Base-by-base conservation (phyloP, 2,329 filamentous ascomycete genomes). In the Juglanconis juglandina region DNA sequence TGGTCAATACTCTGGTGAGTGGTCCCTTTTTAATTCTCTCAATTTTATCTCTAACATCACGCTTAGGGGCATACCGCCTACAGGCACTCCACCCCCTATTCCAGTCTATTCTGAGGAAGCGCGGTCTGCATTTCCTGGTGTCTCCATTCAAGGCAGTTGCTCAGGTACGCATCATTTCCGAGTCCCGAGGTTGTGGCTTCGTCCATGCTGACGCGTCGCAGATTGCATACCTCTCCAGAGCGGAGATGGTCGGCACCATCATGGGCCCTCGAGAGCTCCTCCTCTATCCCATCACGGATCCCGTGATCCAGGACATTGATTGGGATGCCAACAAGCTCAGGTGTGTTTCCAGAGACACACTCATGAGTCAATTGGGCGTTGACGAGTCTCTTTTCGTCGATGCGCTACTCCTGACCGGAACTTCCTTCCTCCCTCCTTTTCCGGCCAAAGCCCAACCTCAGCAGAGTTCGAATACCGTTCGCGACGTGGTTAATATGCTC, bases 131-230 rank as follows among this genome's bases (percentile, higher is more conserved):
- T 63, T 96, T 92, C 70, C 79, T 91, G 52, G 89, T 96, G 49
- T 89, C 94, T 11, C 94, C 94, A 1, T 96, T 92, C 78, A 92
- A 89, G 73, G 92, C 93, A 42, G 88, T 89, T 68, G 91, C 91
- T 61, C 92, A 96, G 85, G 91, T 94, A 75, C 71, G 79, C 72
- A 33, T 34, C 11, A 11, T 17, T n/a, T 47, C 8, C 14, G 13
- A 9, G 24, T 8, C 32, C 11, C 24, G 33, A n/a, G 39, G 11
- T 4, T 30, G 7, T 32, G 13, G 8, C 10, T 13, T 34, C 6
- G 10, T 24, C n/a, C 13, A 11, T 11, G 32, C 61, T 63, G 46
- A 63, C 47, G 3, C 7, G 42, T 6, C 9, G 3, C 17, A 92
- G 87, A 84, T 96, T 64, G 89, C 91, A 50, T 92, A 94, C 70